These are phyloP conservation scores for Senecio squalidus DNA, from an alignment of 140 eudicot genomes.

Conservation along the genomic window DNA sequence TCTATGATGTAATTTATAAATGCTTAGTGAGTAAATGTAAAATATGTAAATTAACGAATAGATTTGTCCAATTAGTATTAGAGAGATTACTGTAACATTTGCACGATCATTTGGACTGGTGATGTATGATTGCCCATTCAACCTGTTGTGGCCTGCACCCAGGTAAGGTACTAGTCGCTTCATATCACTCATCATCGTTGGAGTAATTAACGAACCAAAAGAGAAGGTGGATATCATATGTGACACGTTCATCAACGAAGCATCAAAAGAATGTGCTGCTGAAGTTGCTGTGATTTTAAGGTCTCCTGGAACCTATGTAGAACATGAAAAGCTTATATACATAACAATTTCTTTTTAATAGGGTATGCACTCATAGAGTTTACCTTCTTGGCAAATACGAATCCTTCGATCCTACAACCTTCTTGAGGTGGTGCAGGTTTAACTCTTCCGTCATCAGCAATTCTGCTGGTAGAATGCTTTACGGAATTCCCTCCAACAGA, in stretches of 20 bases:
- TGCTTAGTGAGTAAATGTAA: neutral
- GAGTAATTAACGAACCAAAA: slow-evolving; percentile 59
- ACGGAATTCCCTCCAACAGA: slow-evolving; percentile 42
- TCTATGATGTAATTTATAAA: slow-evolving; percentile 36
- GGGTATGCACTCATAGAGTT: no score
- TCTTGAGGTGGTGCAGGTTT: slow-evolving; percentile 63
- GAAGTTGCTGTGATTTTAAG: slow-evolving; percentile 74
- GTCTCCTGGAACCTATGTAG: slow-evolving; percentile 83
- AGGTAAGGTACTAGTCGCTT: slow-evolving; percentile 60
- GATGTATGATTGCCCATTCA: slow-evolving; percentile 51
- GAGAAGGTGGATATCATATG: slow-evolving; percentile 60
- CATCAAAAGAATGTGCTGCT: slow-evolving; percentile 82
- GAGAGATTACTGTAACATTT: slow-evolving; percentile 68
- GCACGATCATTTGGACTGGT: slow-evolving; percentile 41
- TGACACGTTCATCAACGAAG: slow-evolving; percentile 74
- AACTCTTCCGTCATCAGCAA: slow-evolving; percentile 24
- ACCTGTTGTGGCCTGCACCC: slow-evolving; percentile 56
- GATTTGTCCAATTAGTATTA: neutral
- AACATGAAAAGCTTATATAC: neutral
- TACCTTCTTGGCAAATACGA: slow-evolving; percentile 86
- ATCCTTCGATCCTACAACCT: slow-evolving; percentile 93
- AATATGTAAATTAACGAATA: neutral
- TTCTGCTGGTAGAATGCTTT: slow-evolving; percentile 21
- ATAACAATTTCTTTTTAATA: no score
- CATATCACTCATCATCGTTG: slow-evolving; percentile 54